Evolutionary conservation across 139 green algal genomes (phyloP), one percentile per base, ranked within the genome.

Genomic region (Ettlia oleoabundans): DNA sequence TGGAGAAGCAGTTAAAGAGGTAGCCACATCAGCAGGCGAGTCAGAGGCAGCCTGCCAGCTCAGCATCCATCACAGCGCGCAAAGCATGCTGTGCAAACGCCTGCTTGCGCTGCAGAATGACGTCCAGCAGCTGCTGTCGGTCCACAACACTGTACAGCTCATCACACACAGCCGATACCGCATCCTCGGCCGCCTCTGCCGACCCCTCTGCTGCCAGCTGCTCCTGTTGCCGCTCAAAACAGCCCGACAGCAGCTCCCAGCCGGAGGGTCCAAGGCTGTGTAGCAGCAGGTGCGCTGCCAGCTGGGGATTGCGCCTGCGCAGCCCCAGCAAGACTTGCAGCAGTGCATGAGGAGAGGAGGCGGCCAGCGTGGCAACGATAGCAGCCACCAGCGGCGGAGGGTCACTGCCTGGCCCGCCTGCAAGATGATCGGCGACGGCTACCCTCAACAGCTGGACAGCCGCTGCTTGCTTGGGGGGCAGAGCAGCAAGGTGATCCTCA

Each of bases 211-310:
- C 62, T 9, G 43, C n/a, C 75, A 71, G 58, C 38, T 71, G 55
- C n/a, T 70, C 75, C 41, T 80, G 55, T 28, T 37, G 55, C 55
- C 74, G 22, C 74, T 80, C 74, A 2, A 70, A 40, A n/a, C 38
- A 32, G 1, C 28, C 58, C n/a, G 75, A 62, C 40, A 81, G 55
- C 58, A 81, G 58, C 75, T 81, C 75, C 75, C 75, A 81, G 28
- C 58, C 58, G 1, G 75, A 55, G 0, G 75, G 58, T 4, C 42
- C 58, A 55, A 81, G 38, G 30, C 38, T 30, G 75, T 58, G 58
- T 58, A 81, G 75, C 75, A 81, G 58, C 75, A 81, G 75, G 28
- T 71, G 75, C 38, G 75, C 75, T 33, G 75, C 58, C 58, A 71
- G 40, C 9, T 30, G 32, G 2, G 75, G 75, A 13, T 58, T n/a